Base-by-base conservation (phyloP, 306 rosid genomes). In the Herpetospermum pedunculosum region DNA sequence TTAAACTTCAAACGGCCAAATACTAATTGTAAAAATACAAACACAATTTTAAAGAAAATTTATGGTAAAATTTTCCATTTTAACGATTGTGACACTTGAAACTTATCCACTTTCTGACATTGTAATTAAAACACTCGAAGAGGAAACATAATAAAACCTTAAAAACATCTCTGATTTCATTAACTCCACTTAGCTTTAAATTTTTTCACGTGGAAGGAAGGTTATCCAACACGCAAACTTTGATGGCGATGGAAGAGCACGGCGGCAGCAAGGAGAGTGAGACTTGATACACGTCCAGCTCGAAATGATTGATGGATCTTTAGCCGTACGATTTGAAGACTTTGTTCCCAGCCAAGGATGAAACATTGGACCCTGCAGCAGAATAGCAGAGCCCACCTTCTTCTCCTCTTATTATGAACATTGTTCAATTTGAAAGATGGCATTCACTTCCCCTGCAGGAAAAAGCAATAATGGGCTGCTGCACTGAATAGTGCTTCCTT, bases 121-220 rank as follows among this genome's bases (percentile, higher is more conserved):
- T n/a, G 70, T 63, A 63, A 59, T 63, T 19, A 60, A 60, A 57
- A 25, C 38, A 63, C 70, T 37, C 48, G 4, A 19, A 8, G 18
- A 32, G 69, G 28, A 32, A 16, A 3, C 49, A 19, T 37, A 37
- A 64, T 18, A 37, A 21, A 64, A 64, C 48, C 69, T 34, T n/a
- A n/a, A 37, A 62, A 35, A 12, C 26, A 5, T 38, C 18, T 40
- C 50, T 65, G 34, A 40, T 65, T 40, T 23, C 50, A 65, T 23
- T 64, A 64, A 64, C 10, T 65, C 32, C 50, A 40, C 50, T 65
- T 21, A 6, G 49, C n/a, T 38, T 65, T 65, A 4, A 65, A 21
- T n/a, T 38, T 65, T 65, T 40, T 65, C 72, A 65, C 72, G 72
- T 65, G 72, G 50, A 23, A 65, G 72, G 49, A 65, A 50, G 49